Percentiles rank a stretch among this genome's conserved stretches.
Conservation (phyloP, 192 early-diverging fungal genomes). For the Neocallimastix lanati region DNA sequence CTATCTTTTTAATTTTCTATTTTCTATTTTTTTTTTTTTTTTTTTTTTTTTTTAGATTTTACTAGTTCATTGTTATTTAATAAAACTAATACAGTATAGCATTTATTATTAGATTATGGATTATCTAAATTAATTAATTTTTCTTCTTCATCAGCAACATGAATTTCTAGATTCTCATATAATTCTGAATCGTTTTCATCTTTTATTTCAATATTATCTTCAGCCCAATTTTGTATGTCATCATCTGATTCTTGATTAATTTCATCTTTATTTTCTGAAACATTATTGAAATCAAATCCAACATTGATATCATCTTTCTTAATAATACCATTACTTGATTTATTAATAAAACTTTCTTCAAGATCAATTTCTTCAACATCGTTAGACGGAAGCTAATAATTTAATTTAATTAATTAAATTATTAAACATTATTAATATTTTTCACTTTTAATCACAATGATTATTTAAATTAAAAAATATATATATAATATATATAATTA, state of each 20-base stretch:
- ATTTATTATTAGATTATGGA: no score
- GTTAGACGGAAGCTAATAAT: constrained; percentile 43
- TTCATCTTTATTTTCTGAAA: background rate
- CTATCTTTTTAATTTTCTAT: no score
- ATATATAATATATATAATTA: no score
- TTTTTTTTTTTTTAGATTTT: no score
- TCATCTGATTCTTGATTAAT: background rate
- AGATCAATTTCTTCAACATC: constrained; percentile 54
- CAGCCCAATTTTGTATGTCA: background rate
- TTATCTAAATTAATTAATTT: background rate
- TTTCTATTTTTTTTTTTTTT: no score
- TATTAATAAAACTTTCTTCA: constrained; percentile 25
- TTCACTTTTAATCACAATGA: no score
- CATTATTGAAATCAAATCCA: background rate
- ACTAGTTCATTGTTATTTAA: no score
- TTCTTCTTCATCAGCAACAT: background rate
- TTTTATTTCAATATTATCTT: background rate
- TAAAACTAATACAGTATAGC: no score
- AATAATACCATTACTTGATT: constrained; percentile 14
- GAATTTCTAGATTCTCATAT: background rate
- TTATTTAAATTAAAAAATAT: no score
- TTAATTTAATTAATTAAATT: background rate
- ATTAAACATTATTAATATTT: no score
- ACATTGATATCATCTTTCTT: background rate
- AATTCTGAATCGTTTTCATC: background rate